Base-by-base conservation (phyloP, 139 green algal species). In the Chlamydomonas sphaeroides region DNA sequence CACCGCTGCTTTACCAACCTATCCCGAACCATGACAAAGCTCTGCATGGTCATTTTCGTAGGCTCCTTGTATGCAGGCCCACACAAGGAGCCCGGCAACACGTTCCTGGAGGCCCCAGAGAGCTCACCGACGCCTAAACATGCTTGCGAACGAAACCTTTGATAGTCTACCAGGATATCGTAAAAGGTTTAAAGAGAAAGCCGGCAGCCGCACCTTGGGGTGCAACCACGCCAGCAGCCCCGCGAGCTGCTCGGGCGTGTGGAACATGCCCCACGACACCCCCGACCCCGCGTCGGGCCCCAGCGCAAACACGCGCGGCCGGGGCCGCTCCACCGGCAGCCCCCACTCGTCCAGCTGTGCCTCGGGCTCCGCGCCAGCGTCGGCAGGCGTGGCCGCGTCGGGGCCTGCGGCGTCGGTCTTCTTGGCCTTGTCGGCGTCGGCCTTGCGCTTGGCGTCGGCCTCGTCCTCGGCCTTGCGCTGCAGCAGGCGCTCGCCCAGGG, bases 281-380 rank as follows among this genome's bases (percentile, higher is more conserved):
- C 48, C 71, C 1, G 51, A 38, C 17, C 4, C 1, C 18, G 26
- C 14, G 41, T 83, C 76, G 20, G 51, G 35, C 48, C 76, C 39
- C 25, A 79, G 36, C 4, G 51, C 67, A 28, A 79, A 38, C 6
- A 81, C 32, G 45, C 36, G 1, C 10, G 48, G 65, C 35, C 48
- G 30, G 7, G 62, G 68, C n/a, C 75, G 72, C 72, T 84, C 57
- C 41, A 59, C 76, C 10, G 38, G 45, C 17, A 78, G n/a, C 2
- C 68, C 72, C 35, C 39, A 86, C n/a, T 78, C 79, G 51, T 57
- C 80, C 45, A 78, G 33, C 35, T 78, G 70, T 33, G 26, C 15
- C 61, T 66, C 62, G 7, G 45, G 3, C 7, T 30, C 36, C 21
- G 65, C 18, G 1, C 35, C 65, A 17, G 74, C 56, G 6, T 21